Evolutionary conservation across 176 grass and related monocot genomes (phyloP).

Genomic region (Melocanna baccifera): DNA sequence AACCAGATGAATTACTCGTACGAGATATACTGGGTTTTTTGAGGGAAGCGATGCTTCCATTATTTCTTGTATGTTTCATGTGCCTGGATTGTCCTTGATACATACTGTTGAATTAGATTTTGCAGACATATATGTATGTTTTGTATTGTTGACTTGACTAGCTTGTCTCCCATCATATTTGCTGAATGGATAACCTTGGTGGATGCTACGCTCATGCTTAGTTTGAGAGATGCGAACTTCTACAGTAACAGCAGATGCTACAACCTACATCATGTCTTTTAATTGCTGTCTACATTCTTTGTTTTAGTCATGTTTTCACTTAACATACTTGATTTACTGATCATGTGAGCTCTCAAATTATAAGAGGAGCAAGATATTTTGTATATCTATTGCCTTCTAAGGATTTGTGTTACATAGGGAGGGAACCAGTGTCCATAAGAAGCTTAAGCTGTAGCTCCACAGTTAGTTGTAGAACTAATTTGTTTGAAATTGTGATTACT

Average conservation of each 20-base stretch:
- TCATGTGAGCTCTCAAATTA: background rate
- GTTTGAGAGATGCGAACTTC: background rate
- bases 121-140: slow-evolving; percentile 3
- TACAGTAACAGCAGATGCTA: background rate
- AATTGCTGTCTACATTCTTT: background rate
- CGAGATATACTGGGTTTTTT: slow-evolving; percentile 15
- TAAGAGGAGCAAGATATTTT: background rate
- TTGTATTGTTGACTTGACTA: slow-evolving; percentile 4
- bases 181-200: background rate
- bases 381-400: background rate
- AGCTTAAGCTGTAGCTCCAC: background rate
- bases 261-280: background rate
- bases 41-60: slow-evolving; percentile 26
- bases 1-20: slow-evolving; percentile 31
- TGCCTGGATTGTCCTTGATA: slow-evolving; percentile 28
- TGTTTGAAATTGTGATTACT: background rate
- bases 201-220: background rate
- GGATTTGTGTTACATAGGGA: background rate
- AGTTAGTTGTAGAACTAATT: background rate
- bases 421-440: background rate
- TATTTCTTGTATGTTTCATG: slow-evolving; percentile 39
- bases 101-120: slow-evolving; percentile 13
- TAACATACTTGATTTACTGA: background rate
- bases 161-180: background rate
- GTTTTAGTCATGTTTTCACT: background rate